Conservation (phyloP, 768 basidiomycete genomes). For the Boletales sp. region DNA sequence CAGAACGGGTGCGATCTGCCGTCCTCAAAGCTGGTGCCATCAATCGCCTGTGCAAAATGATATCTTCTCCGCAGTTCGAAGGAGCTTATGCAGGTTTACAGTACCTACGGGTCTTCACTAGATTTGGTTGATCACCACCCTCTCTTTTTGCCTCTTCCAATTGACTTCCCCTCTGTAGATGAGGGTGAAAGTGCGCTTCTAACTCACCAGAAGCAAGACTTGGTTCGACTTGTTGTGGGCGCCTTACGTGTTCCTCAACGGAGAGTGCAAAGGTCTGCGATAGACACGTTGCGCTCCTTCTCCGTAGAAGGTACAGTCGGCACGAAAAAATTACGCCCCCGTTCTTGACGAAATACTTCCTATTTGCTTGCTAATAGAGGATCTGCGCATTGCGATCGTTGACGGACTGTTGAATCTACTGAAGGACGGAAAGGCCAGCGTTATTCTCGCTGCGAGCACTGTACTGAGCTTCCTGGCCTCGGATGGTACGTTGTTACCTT, state of each 20-base stretch:
- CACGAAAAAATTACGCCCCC: too few species aligned
- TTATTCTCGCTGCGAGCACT: constrained; percentile 13
- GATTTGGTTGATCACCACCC: constrained; percentile 13
- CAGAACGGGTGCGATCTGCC: constrained; percentile 16
- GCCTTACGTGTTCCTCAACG: constrained; percentile 13
- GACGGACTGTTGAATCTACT: constrained; percentile 12
- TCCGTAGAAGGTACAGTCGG: constrained; percentile 11
- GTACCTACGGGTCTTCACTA: constrained; percentile 20
- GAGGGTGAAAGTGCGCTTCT: constrained; percentile 1
- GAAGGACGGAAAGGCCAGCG: constrained; percentile 11
- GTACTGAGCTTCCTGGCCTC: constrained; percentile 10
- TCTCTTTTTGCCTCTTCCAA: neutral
- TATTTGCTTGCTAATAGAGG: constrained; percentile 5
- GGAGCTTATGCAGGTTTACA: constrained; percentile 18
- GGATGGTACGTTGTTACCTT: constrained; percentile 12
- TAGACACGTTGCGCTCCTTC: constrained; percentile 9
- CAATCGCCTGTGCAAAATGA: constrained; percentile 13
- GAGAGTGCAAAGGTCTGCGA: constrained; percentile 17
- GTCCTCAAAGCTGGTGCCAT: constrained; percentile 15
- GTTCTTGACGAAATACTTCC: neutral
- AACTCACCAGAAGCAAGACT: neutral
- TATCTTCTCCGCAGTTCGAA: constrained; percentile 5
- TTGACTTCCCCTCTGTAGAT: constrained; percentile 1
- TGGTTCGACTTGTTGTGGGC: constrained; percentile 14
- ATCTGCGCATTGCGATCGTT: constrained; percentile 8